Evolutionary conservation across 1,284 basidiomycete species (phyloP).

Genomic region (Volvariella volvacea): DNA sequence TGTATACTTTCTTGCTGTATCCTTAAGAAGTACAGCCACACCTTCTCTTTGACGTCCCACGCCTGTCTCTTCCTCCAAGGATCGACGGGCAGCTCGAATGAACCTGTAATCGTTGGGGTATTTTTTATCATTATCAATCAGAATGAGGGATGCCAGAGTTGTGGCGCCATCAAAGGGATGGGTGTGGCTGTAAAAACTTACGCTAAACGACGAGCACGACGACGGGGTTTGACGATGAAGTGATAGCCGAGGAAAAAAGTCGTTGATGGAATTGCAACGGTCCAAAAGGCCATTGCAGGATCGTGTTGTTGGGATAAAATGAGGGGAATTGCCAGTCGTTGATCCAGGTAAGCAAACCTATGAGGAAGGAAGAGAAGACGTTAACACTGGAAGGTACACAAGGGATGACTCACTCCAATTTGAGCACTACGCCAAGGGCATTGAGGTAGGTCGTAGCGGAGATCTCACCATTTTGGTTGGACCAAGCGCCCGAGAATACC

Average conservation of each 20-base stretch:
- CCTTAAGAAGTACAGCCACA: conserved; percentile 26
- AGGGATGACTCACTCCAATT: conserved; percentile 27
- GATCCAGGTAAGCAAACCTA: conserved; percentile 21
- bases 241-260: conserved; percentile 46
- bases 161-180: conserved; percentile 1
- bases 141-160: neutral
- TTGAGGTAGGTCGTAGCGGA: conserved; percentile 23
- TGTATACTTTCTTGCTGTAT: conserved; percentile 27
- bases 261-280: conserved; percentile 46
- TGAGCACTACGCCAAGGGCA: conserved; percentile 23
- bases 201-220: conserved; percentile 37
- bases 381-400: conserved; percentile 2
- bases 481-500: conserved; percentile 26
- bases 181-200: conserved; percentile 21
- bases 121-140: too few relatives aligned
- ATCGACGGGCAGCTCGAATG: conserved; percentile 27
- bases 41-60: conserved; percentile 25
- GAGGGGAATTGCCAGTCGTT: conserved; percentile 27
- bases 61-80: conserved; percentile 27
- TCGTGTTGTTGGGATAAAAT: conserved; percentile 25
- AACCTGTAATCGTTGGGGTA: conserved; percentile 16
- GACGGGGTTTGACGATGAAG: conserved; percentile 48
- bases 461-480: conserved; percentile 20
- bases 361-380: conserved; percentile 6
- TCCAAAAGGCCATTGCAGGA: conserved; percentile 27